A percentile compares a stretch with the other conserved stretches of the same genome.
phyloP scores from a whole-genome alignment of 2,329 filamentous ascomycete species.

The Bipolaris oryzae region DNA sequence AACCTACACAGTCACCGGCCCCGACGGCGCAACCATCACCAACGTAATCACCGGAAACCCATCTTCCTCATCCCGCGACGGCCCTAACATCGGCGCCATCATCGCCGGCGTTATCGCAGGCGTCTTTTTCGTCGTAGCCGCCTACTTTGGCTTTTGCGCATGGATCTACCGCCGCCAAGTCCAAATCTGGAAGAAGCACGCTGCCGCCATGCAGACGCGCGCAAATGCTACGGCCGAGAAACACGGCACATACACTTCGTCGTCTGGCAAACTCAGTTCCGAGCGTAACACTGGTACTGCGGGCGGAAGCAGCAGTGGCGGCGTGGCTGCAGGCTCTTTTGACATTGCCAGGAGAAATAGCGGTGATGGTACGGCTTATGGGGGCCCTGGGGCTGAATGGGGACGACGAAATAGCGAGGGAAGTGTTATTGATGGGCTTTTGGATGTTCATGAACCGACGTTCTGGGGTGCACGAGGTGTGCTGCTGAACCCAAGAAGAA shows the following conservation, averaged over 20 bases:
- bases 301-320: slow-evolving; percentile 21
- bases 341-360: slow-evolving; percentile 22
- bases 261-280: slow-evolving; percentile 30
- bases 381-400: slow-evolving; percentile 33
- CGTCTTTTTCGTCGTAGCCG: slow-evolving; percentile 65
- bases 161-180: slow-evolving; percentile 77
- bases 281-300: slow-evolving; percentile 29
- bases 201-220: slow-evolving; percentile 67
- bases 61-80: slow-evolving; percentile 29
- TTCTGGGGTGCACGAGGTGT: slow-evolving; percentile 68
- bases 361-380: slow-evolving; percentile 23
- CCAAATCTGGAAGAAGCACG: slow-evolving; percentile 70
- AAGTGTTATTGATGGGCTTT: slow-evolving; percentile 63
- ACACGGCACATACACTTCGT: slow-evolving; percentile 32
- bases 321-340: slow-evolving; percentile 28
- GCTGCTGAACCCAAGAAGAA: slow-evolving; percentile 70
- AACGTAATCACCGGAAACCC: slow-evolving; percentile 43
- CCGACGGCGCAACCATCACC: slow-evolving; percentile 51
- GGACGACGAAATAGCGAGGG: slow-evolving; percentile 49
- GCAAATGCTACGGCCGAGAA: slow-evolving; percentile 53
- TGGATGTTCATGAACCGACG: slow-evolving; percentile 69
- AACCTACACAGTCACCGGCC: slow-evolving; percentile 66
- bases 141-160: slow-evolving; percentile 72
- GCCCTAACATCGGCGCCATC: slow-evolving; percentile 61
- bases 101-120: slow-evolving; percentile 68